Percentiles rank a stretch among this genome's conserved stretches.
phyloP scores from a whole-genome alignment of 257 asterid species.

The Fraxinus anomala region DNA sequence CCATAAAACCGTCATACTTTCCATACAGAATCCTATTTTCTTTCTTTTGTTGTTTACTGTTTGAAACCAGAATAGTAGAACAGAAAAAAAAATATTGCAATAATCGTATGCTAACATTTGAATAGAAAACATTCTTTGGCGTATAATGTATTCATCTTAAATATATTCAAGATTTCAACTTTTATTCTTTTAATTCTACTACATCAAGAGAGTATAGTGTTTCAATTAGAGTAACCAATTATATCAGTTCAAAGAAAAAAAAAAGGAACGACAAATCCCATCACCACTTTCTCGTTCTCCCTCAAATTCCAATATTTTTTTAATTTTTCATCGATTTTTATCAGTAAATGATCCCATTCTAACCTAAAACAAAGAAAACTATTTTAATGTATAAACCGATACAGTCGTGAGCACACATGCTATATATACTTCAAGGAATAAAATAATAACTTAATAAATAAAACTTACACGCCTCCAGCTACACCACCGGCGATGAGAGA shows the following conservation, averaged over 20 bases:
- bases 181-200: not conserved
- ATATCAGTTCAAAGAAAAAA: not conserved
- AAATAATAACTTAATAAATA: not conserved
- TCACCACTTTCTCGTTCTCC: not conserved
- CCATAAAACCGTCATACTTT: not conserved
- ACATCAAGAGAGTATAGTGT: not conserved
- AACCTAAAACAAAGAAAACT: not conserved
- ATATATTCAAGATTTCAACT: not conserved
- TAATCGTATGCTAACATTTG: not conserved
- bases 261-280: not conserved
- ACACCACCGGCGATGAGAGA: conserved; percentile 95
- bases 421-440: not conserved
- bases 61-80: not conserved
- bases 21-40: not conserved
- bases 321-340: not conserved
- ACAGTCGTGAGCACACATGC: conserved; percentile 4
- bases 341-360: conserved; percentile 8
- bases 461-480: conserved; percentile 93
- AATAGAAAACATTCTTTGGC: not conserved
- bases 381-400: not conserved
- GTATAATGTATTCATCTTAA: not conserved
- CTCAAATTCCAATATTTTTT: not conserved
- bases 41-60: not conserved
- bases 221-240: not conserved
- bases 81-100: not conserved